Evolutionary conservation across 2,329 filamentous ascomycete species (phyloP).

Genomic region (Aureobasidium sp.): DNA sequence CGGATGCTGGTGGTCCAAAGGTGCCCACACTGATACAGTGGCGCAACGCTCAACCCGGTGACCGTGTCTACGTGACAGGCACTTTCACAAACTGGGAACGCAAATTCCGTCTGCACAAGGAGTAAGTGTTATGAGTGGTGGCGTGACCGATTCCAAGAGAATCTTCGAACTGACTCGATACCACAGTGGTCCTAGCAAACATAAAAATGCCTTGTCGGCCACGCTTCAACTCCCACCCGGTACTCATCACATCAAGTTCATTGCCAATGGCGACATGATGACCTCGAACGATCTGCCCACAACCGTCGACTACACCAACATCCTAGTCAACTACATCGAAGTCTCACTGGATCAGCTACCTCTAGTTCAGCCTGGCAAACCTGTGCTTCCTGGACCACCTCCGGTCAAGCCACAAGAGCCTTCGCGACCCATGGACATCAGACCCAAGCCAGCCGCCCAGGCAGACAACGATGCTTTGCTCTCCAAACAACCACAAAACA

Average conservation of each 20-base stretch:
- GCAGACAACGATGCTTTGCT: constrained; percentile 1
- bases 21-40: constrained; percentile 83
- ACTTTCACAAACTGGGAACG: constrained; percentile 97
- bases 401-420: constrained; percentile 8
- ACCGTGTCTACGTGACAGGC: constrained; percentile 92
- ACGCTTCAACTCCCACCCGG: constrained; percentile 79
- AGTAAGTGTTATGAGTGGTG: constrained; percentile 52
- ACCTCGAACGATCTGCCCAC: constrained; percentile 52
- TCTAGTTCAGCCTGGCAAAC: constrained; percentile 18
- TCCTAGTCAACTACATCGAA: constrained; percentile 97
- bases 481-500: constrained; percentile 18
- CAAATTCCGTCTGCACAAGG: constrained; percentile 77
- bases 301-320: constrained; percentile 95
- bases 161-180: constrained; percentile 4
- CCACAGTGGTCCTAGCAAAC: constrained; percentile 26
- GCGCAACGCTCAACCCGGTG: constrained; percentile 57
- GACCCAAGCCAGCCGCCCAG: constrained; percentile 11
- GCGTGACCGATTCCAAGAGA: not conserved
- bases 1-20: constrained; percentile 49
- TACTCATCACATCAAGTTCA: constrained; percentile 93
- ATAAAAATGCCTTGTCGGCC: constrained; percentile 58
- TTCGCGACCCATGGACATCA: constrained; percentile 20
- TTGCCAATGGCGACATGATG: constrained; percentile 83
- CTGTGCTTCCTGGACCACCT: constrained; percentile 14
- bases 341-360: constrained; percentile 67